A percentile compares a stretch with the other conserved stretches of the same genome.
phyloP scores from a whole-genome alignment of 305 asterid species.

The Nicotiana rustica region DNA sequence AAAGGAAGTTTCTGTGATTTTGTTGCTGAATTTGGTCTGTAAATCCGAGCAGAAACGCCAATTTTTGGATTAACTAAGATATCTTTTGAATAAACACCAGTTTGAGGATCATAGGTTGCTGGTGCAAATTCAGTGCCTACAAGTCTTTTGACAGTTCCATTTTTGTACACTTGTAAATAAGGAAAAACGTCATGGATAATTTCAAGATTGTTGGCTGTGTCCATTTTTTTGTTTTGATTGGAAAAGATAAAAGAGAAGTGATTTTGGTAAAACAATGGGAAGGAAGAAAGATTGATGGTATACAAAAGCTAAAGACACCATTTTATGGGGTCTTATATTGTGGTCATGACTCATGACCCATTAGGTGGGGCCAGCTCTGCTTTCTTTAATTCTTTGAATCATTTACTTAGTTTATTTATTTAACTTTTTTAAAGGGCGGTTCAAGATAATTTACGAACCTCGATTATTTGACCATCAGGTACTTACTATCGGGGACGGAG shows the following conservation, averaged over 20 bases:
- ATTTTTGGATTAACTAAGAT: conserved; percentile 47
- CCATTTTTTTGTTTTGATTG: not conserved
- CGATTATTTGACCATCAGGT: too few species aligned
- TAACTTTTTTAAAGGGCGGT: too few species aligned
- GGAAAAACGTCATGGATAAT: conserved; percentile 47
- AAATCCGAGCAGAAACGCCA: conserved; percentile 63
- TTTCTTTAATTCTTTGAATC: not conserved
- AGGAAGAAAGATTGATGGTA: not conserved
- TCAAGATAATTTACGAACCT: too few species aligned
- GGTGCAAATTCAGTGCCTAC: conserved; percentile 54
- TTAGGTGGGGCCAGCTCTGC: not conserved
- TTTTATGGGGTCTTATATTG: conserved; percentile 1
- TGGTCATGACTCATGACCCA: not conserved
- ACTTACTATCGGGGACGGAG: too few species aligned
- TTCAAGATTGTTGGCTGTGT: conserved; percentile 36
- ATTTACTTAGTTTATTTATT: too few species aligned
- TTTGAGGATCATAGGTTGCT: conserved; percentile 50
- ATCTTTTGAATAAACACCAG: conserved; percentile 68
- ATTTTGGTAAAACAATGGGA: not conserved
- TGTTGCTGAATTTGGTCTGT: conserved; percentile 48
- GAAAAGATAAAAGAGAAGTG: not conserved
- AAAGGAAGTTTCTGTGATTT: conserved; percentile 54
- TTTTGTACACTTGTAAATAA: conserved; percentile 59
- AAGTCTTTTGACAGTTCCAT: conserved; percentile 67
- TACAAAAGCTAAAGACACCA: not conserved